A percentile compares a stretch with the other conserved stretches of the same genome.
Conservation (phyloP, 495 filamentous ascomycete genomes). For the Xylaria flabelliformis region DNA sequence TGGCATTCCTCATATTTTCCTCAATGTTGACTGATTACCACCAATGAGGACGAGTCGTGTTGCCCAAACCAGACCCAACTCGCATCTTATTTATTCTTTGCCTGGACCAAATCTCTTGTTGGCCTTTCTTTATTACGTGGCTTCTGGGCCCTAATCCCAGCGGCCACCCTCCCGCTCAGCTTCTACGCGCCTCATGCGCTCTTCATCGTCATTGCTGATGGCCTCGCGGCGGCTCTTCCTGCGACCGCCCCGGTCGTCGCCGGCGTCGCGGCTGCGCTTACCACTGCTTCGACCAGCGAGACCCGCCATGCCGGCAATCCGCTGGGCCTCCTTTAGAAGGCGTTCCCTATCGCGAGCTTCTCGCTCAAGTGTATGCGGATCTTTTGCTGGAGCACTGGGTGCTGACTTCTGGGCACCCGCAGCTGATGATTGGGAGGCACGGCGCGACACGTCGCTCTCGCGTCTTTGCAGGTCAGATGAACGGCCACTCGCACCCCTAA, state of each 20-base stretch:
- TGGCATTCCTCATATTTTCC: neutral
- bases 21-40: neutral
- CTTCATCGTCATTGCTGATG: constrained; percentile 50
- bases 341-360: constrained; percentile 79
- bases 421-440: constrained; percentile 51
- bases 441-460: constrained; percentile 41
- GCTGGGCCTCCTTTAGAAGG: constrained; percentile 77
- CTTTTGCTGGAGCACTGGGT: constrained; percentile 41
- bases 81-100: neutral
- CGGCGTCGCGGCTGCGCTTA: constrained; percentile 53
- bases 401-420: constrained; percentile 40
- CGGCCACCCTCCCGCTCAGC: constrained; percentile 51
- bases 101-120: neutral
- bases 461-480: constrained; percentile 35
- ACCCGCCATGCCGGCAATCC: constrained; percentile 62
- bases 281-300: constrained; percentile 34
- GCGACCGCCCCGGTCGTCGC: constrained; percentile 49
- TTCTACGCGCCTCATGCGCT: constrained; percentile 61
- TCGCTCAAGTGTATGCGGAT: constrained; percentile 78
- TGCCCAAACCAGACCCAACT: neutral
- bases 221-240: constrained; percentile 54
- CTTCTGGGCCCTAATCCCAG: constrained; percentile 43
- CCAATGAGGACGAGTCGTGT: neutral
- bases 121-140: neutral
- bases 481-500: constrained; percentile 43